Evolutionary conservation across 2,329 filamentous ascomycete genomes (phyloP).

Genomic region (Blastomyces gilchristii): DNA sequence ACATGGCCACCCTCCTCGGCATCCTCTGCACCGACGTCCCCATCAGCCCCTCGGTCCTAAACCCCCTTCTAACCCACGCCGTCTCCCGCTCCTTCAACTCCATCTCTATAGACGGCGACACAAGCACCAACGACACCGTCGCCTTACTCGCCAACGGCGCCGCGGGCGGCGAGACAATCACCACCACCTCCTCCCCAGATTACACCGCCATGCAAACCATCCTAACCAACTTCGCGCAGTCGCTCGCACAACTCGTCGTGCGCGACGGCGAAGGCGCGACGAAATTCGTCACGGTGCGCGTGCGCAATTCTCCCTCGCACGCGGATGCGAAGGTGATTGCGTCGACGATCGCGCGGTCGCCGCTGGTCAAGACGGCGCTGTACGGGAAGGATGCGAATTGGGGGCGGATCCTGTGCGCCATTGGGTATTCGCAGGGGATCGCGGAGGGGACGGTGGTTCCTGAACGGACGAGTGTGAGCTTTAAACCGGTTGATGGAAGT

Average conservation of each 20-base stretch:
- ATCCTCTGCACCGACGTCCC: slow-evolving; percentile 88
- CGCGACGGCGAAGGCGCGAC: slow-evolving; percentile 95
- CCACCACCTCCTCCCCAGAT: slow-evolving; percentile 43
- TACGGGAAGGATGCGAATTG: slow-evolving; percentile 98
- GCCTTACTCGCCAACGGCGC: slow-evolving; percentile 92
- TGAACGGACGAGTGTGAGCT: slow-evolving; percentile 49
- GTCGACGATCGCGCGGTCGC: slow-evolving; percentile 77
- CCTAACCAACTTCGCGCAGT: slow-evolving; percentile 66
- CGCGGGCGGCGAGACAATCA: slow-evolving; percentile 60
- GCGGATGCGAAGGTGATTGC: slow-evolving; percentile 68
- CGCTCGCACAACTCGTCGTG: slow-evolving; percentile 84
- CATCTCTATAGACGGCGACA: slow-evolving; percentile 95
- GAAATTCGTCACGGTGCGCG: slow-evolving; percentile 90
- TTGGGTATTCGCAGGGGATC: slow-evolving; percentile 60
- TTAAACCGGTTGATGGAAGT: slow-evolving; percentile 49
- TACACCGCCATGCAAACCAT: slow-evolving; percentile 61
- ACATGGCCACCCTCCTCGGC: slow-evolving; percentile 92
- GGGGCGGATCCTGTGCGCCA: slow-evolving; percentile 92
- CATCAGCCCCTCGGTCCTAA: slow-evolving; percentile 57
- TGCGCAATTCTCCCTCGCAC: slow-evolving; percentile 61
- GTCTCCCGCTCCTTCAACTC: slow-evolving; percentile 86
- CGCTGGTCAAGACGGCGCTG: slow-evolving; percentile 91
- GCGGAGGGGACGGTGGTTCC: slow-evolving; percentile 40
- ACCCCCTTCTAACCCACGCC: slow-evolving; percentile 59
- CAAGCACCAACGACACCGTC: slow-evolving; percentile 93